Conservation (phyloP, 164 flowering plant species). For the Platanus orientalis region DNA sequence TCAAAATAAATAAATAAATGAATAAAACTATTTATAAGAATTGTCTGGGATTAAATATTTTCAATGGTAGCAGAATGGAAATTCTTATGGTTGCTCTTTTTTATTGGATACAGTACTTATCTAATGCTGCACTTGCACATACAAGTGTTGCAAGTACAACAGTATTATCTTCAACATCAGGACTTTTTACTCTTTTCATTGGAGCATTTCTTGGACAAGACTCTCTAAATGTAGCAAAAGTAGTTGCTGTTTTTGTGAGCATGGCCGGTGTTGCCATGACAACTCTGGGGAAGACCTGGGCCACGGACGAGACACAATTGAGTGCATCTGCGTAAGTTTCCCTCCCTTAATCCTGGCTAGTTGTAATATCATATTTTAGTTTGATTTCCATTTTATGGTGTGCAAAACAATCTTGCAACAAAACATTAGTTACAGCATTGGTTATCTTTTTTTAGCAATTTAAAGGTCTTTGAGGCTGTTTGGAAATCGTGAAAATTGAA, state of each 20-base stretch:
- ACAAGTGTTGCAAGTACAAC: conserved; percentile 99
- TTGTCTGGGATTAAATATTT: not conserved
- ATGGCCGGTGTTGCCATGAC: conserved; percentile 98
- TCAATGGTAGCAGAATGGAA: not conserved
- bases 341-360: not conserved
- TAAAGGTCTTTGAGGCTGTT: not conserved
- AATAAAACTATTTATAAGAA: not conserved
- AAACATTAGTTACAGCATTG: too few relatives aligned
- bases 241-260: conserved; percentile 90
- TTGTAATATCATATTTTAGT: too few relatives aligned
- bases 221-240: conserved; percentile 71
- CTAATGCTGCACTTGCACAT: conserved; percentile 95
- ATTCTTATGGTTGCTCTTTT: not conserved
- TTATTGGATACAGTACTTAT: conserved; percentile 62
- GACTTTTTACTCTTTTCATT: conserved; percentile 92
- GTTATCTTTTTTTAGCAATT: too few relatives aligned
- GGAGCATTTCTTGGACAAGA: conserved; percentile 89
- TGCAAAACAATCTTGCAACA: not conserved
- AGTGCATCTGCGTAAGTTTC: conserved; percentile 51
- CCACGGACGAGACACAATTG: conserved; percentile 68
- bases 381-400: not conserved
- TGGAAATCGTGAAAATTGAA: not conserved
- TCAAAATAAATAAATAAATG: too few relatives aligned
- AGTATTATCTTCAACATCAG: conserved; percentile 93
- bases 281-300: conserved; percentile 98